phyloP scores from a whole-genome alignment of 78 protist species.

The Isochrysis galbana region DNA sequence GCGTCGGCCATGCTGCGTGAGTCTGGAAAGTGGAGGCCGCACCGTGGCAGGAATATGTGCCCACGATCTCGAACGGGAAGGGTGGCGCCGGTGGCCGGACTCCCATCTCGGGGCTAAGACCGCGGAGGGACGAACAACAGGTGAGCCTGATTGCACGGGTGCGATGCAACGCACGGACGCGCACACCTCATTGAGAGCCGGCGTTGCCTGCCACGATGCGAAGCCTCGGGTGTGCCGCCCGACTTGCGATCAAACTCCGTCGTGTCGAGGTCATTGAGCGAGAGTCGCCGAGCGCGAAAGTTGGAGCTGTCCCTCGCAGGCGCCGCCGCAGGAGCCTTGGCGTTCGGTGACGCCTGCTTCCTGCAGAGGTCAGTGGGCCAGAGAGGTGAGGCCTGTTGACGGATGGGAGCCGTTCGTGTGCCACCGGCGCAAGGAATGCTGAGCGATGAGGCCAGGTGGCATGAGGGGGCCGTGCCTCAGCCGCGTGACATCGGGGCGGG shows the following conservation, averaged over 20 bases:
- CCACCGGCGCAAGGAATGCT: too few relatives aligned
- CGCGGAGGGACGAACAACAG: not conserved
- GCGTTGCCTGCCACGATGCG: not conserved
- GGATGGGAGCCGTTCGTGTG: too few relatives aligned
- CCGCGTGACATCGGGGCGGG: too few relatives aligned
- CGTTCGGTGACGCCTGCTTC: too few relatives aligned
- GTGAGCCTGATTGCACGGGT: not conserved
- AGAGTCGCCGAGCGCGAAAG: not conserved
- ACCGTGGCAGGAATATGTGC: constrained; percentile 36
- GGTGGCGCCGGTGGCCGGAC: not conserved
- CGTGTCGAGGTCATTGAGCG: not conserved
- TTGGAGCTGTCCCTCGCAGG: too few relatives aligned
- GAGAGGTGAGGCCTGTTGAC: too few relatives aligned
- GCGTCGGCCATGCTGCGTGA: too few relatives aligned
- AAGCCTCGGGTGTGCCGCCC: not conserved
- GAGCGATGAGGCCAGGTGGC: too few relatives aligned
- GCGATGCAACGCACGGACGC: not conserved
- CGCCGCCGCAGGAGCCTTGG: too few relatives aligned
- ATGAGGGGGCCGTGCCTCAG: too few relatives aligned
- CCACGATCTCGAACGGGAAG: not conserved
- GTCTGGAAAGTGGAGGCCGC: too few relatives aligned
- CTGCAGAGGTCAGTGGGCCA: too few relatives aligned
- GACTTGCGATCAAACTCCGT: not conserved
- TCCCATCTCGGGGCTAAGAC: constrained; percentile 12
- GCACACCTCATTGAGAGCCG: not conserved